Evolutionary conservation across 805 yeast genomes (phyloP), one percentile per base, ranked within the genome.

Genomic region (Yarrowia sp.): DNA sequence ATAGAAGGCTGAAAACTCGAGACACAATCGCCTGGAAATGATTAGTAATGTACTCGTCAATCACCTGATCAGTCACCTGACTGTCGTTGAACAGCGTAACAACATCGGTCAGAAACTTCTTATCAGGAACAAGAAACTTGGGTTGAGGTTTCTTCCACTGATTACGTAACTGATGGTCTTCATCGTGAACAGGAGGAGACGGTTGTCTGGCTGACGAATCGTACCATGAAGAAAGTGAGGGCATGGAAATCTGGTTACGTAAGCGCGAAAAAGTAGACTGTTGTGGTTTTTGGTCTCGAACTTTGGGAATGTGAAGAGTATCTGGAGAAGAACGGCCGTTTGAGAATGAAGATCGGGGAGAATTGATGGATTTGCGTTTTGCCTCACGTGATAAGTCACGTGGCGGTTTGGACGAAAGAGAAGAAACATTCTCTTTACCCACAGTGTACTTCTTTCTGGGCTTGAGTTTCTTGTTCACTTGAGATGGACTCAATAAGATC

Each of bases 221-320:
- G 64, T 58, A 58, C 64, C 64, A 58, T 0, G 64, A 58, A 7
- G 64, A 58, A 1, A 58, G 40, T 5, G 64, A 58, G 17, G 64
- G 64, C 64, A 58, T 58, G 6, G 64, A 58, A n/a, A 58, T 58
- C 40, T 58, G 64, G 40, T 58, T 58, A 17, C 64, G 64, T 17
- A 58, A 33, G 2, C 64, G n/a, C 7, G 64, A 58, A 17, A 58
- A 43, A 3, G 64, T 58, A n/a, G 64, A 58, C 9, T 55, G 38
- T 2, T 34, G 44, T n/a, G 49, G 61, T 10, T 56, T 42, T 9
- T 6, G 17, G 17, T 34, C 42, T 3, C 39, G 15, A 9, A 49
- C 9, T 13, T 50, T 50, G 12, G 55, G 39, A 7, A 17, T 50
- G 24, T 50, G 12, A 9, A 50, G 10, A 4, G 55, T 10, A 15